phyloP scores from a whole-genome alignment of 192 early-diverging fungal genomes.

The Coemansia reversa region DNA sequence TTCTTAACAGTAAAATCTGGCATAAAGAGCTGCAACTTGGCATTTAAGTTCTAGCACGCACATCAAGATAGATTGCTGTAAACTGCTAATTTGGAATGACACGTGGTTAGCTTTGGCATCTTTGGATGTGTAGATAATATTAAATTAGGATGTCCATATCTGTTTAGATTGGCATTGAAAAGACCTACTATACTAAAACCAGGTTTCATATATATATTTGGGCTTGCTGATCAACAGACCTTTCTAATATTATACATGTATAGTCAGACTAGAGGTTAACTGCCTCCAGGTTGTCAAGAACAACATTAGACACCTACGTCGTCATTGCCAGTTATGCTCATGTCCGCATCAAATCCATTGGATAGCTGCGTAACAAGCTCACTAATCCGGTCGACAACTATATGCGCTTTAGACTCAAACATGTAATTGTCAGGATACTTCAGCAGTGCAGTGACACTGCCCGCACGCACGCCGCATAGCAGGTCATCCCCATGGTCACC shows the following conservation, averaged over 20 bases:
- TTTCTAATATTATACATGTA: background rate
- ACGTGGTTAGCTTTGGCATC: background rate
- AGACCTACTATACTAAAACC: background rate
- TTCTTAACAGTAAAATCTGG: background rate
- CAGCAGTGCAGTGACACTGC: slow-evolving; percentile 47
- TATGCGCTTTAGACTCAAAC: slow-evolving; percentile 40
- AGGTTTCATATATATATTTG: background rate
- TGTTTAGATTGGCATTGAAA: background rate
- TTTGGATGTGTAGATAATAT: background rate
- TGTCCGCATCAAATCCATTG: slow-evolving; percentile 36
- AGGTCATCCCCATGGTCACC: slow-evolving; percentile 57
- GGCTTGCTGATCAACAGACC: background rate
- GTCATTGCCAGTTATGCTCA: slow-evolving; percentile 17
- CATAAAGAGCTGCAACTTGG: background rate
- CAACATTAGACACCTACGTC: background rate
- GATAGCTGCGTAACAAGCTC: slow-evolving; percentile 22
- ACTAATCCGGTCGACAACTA: slow-evolving; percentile 47
- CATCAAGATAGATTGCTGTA: background rate
- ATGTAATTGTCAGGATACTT: slow-evolving; percentile 33
- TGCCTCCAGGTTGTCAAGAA: background rate
- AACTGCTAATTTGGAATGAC: background rate
- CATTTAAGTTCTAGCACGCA: background rate
- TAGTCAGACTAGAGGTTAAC: background rate
- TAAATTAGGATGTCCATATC: background rate
- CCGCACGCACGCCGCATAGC: slow-evolving; percentile 50